Percentiles rank a stretch among this genome's conserved stretches.
Evolutionary conservation across 768 basidiomycete genomes (phyloP).

Genomic region (Hemileccinum rubropunctum): DNA sequence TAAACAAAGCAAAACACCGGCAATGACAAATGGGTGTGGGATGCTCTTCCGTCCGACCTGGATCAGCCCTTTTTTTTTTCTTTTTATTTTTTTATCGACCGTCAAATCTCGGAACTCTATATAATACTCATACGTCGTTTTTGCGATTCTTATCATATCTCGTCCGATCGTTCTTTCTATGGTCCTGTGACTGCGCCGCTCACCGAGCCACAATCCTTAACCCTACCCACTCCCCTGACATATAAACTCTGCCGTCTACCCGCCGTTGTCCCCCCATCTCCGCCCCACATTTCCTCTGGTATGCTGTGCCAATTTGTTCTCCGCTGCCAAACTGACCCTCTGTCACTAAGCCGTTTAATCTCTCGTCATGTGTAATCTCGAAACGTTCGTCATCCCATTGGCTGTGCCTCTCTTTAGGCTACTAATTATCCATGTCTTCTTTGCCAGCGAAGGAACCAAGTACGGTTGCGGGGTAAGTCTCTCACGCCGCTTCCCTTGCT

Average conservation of each 20-base stretch:
- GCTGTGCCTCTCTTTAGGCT: not conserved
- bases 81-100: conserved; percentile 12
- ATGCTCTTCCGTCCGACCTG: no score
- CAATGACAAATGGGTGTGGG: not conserved
- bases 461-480: conserved; percentile 61
- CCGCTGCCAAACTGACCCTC: no score
- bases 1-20: conserved; percentile 29
- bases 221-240: conserved; percentile 16
- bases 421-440: conserved; percentile 23
- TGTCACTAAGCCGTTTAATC: conserved; percentile 2
- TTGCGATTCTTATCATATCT: conserved; percentile 26
- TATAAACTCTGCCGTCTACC: conserved; percentile 29
- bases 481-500: conserved; percentile 20
- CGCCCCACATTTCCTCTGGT: conserved; percentile 3
- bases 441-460: conserved; percentile 66
- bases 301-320: no score
- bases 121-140: no score
- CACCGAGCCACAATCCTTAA: conserved; percentile 13
- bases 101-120: conserved; percentile 11
- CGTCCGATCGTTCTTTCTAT: conserved; percentile 29
- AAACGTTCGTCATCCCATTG: conserved; percentile 42
- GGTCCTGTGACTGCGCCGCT: conserved; percentile 28
- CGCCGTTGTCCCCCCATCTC: conserved; percentile 11
- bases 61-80: not conserved
- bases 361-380: conserved; percentile 50